phyloP scores from a whole-genome alignment of 2,329 filamentous ascomycete genomes.

The Cladorrhinum sp. region DNA sequence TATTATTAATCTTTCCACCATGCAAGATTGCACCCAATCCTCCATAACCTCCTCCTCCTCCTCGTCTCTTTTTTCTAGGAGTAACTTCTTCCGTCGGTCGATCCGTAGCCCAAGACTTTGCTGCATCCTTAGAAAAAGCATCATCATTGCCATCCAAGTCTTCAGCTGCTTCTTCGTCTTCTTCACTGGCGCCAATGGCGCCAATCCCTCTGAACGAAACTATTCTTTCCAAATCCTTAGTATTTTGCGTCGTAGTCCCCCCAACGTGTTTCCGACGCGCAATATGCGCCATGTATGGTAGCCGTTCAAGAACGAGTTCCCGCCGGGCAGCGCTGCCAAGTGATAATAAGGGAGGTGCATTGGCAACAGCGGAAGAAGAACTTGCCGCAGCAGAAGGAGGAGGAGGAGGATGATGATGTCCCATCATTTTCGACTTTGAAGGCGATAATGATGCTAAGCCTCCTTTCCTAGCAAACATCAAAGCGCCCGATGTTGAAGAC shows the following conservation, averaged over 20 bases:
- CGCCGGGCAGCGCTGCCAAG: conserved; percentile 64
- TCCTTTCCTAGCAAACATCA: background rate
- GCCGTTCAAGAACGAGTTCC: conserved; percentile 77
- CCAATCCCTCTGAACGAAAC: conserved; percentile 62
- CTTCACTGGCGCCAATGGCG: conserved; percentile 38
- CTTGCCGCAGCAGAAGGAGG: too few species aligned
- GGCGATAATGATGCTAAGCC: background rate
- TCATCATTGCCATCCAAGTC: conserved; percentile 42
- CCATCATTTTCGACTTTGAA: background rate
- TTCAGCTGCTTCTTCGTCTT: conserved; percentile 33
- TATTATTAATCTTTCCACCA: conserved; percentile 15
- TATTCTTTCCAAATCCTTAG: conserved; percentile 64
- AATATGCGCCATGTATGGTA: conserved; percentile 81
- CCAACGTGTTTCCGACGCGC: conserved; percentile 40
- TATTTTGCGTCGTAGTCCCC: conserved; percentile 35
- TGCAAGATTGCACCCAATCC: conserved; percentile 29
- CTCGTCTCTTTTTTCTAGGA: conserved; percentile 42
- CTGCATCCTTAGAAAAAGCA: conserved; percentile 25
- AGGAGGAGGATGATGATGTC: too few species aligned
- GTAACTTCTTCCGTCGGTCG: conserved; percentile 53
- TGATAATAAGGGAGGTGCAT: conserved; percentile 46
- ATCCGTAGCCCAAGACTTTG: conserved; percentile 60
- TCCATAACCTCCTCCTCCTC: conserved; percentile 31
- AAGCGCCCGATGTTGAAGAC: conserved; percentile 25
- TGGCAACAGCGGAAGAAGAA: too few species aligned